Conservation (phyloP, 2,329 filamentous ascomycete species). For the Hypomyces rosellus region DNA sequence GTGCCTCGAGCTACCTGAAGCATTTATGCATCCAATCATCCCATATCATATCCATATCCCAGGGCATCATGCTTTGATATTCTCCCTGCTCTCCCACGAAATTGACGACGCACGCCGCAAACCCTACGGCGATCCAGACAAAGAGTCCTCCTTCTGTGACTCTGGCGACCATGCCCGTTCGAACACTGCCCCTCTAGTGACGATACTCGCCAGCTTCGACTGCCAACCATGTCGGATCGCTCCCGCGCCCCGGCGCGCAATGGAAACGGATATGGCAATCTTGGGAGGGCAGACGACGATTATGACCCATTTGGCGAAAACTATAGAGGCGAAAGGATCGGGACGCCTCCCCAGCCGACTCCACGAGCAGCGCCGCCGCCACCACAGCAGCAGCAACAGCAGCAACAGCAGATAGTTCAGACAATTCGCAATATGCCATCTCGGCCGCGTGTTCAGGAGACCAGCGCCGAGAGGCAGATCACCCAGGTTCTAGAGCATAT, state of each 20-base stretch:
- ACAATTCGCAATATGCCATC: conserved; percentile 30
- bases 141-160: not conserved
- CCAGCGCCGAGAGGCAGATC: conserved; percentile 51
- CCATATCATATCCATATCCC: too few species aligned
- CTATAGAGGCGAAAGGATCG: conserved; percentile 38
- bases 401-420: not conserved
- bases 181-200: conserved; percentile 10
- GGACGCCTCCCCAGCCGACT: conserved; percentile 28
- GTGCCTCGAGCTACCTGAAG: too few species aligned
- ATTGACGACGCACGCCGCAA: too few species aligned
- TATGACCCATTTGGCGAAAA: conserved; percentile 35
- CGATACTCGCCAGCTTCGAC: conserved; percentile 1
- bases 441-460: conserved; percentile 32
- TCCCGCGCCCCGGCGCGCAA: conserved; percentile 37
- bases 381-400: too few species aligned
- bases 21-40: too few species aligned
- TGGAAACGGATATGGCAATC: conserved; percentile 40
- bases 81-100: too few species aligned
- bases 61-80: too few species aligned
- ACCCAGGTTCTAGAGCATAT: conserved; percentile 71
- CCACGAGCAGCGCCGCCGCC: conserved; percentile 22
- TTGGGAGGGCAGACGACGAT: conserved; percentile 36
- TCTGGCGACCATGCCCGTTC: conserved; percentile 15
- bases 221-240: conserved; percentile 44
- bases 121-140: not conserved